phyloP scores from a whole-genome alignment of 1,139 yeast genomes.

The Scheffersomyces illinoinensis region DNA sequence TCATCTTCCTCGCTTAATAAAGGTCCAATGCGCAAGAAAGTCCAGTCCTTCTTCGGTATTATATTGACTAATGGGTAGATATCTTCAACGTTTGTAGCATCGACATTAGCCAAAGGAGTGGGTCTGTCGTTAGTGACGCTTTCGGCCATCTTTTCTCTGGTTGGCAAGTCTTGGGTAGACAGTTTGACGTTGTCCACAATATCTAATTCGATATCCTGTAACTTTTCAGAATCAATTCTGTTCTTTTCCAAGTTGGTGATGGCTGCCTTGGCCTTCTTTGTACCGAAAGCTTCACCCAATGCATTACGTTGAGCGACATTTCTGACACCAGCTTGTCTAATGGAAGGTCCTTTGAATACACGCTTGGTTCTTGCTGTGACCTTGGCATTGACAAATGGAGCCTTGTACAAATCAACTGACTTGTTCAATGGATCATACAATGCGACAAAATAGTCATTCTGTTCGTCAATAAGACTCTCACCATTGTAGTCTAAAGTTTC shows the following conservation, averaged over 20 bases:
- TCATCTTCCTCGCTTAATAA: slow-evolving; percentile 51
- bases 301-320: slow-evolving; percentile 67
- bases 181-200: slow-evolving; percentile 79
- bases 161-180: slow-evolving; percentile 72
- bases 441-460: slow-evolving; percentile 59
- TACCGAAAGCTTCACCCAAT: slow-evolving; percentile 95
- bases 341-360: slow-evolving; percentile 57
- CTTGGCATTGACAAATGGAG: slow-evolving; percentile 58
- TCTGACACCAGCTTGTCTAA: slow-evolving; percentile 57
- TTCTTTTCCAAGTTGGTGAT: slow-evolving; percentile 79
- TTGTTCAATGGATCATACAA: slow-evolving; percentile 64
- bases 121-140: slow-evolving; percentile 70
- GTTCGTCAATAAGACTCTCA: slow-evolving; percentile 40
- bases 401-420: slow-evolving; percentile 59
- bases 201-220: slow-evolving; percentile 73
- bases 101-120: slow-evolving; percentile 74
- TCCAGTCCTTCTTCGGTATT: slow-evolving; percentile 68
- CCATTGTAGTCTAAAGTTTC: slow-evolving; percentile 76
- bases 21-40: slow-evolving; percentile 60
- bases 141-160: slow-evolving; percentile 57
- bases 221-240: slow-evolving; percentile 78
- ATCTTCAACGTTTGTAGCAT: slow-evolving; percentile 79
- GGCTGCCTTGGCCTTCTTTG: slow-evolving; percentile 92
- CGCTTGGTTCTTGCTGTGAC: slow-evolving; percentile 58
- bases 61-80: slow-evolving; percentile 73